These are phyloP conservation scores for Crucibulum laeve DNA, from an alignment of 768 basidiomycete species.

Conservation along the genomic window DNA sequence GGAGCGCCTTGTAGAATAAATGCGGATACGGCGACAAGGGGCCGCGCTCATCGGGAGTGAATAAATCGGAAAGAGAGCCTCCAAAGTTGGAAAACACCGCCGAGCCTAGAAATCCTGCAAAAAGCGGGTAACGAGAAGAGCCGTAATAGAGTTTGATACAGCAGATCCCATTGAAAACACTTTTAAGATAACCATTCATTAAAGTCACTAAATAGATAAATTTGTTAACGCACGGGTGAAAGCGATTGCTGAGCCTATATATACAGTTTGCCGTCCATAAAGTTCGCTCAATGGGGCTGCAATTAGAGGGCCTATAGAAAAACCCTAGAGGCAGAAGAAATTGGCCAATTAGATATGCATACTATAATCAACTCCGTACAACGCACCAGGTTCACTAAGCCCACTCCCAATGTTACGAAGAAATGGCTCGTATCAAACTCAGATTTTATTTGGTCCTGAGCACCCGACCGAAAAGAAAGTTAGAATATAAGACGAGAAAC, in stretches of 20 bases:
- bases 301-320: slow-evolving; percentile 10
- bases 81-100: slow-evolving; percentile 10
- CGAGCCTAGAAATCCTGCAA: slow-evolving; percentile 2
- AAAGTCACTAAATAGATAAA: background rate
- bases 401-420: slow-evolving; percentile 7
- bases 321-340: slow-evolving; percentile 4
- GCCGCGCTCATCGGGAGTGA: slow-evolving; percentile 11
- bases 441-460: slow-evolving; percentile 3
- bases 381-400: slow-evolving; percentile 5
- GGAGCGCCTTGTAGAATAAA: slow-evolving; percentile 9
- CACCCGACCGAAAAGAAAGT: slow-evolving; percentile 5
- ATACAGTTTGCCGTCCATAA: slow-evolving; percentile 8
- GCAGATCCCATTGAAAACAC: slow-evolving; percentile 3
- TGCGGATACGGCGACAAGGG: slow-evolving; percentile 8
- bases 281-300: slow-evolving; percentile 9
- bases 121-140: slow-evolving; percentile 3
- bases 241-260: slow-evolving; percentile 2
- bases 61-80: slow-evolving; percentile 10
- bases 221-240: slow-evolving; percentile 1
- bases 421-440: slow-evolving; percentile 4
- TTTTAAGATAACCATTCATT: background rate
- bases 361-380: background rate
- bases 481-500: background rate
- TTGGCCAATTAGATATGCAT: too few species aligned
- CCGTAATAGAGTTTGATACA: slow-evolving; percentile 2